phyloP scores from a whole-genome alignment of 2,329 filamentous ascomycete species.

The Ascocoryne sarcoides region DNA sequence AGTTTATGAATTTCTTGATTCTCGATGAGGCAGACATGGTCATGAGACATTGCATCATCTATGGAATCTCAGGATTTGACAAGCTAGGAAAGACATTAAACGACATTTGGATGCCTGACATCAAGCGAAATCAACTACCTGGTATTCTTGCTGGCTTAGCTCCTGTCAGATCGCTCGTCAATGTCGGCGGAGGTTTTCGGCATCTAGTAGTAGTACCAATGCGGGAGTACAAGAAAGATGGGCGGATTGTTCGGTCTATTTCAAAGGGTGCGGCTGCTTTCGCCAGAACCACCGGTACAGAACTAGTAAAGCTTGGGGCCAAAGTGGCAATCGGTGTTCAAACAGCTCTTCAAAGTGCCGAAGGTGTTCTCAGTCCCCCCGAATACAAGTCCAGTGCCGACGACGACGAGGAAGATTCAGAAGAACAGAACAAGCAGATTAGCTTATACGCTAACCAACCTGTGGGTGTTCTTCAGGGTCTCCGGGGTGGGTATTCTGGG shows the following conservation, averaged over 20 bases:
- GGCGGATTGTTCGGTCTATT: conserved; percentile 82
- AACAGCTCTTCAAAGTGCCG: conserved; percentile 81
- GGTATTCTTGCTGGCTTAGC: conserved; percentile 82
- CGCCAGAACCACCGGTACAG: conserved; percentile 85
- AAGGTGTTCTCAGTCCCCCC: conserved; percentile 58
- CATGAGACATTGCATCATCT: conserved; percentile 82
- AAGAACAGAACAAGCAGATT: conserved; percentile 68
- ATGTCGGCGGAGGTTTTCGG: conserved; percentile 78
- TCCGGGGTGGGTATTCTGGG: conserved; percentile 73
- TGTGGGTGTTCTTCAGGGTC: conserved; percentile 75
- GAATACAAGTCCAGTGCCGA: conserved; percentile 28
- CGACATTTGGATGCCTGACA: conserved; percentile 93
- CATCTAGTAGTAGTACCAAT: conserved; percentile 86
- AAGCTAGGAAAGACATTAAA: conserved; percentile 83
- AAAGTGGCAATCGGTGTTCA: conserved; percentile 94
- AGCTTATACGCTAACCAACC: conserved; percentile 93
- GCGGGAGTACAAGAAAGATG: conserved; percentile 88
- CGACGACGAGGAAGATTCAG: conserved; percentile 53
- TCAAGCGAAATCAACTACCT: conserved; percentile 80
- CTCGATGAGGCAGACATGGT: conserved; percentile 83
- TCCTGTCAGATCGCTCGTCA: conserved; percentile 81
- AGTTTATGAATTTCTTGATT: conserved; percentile 98
- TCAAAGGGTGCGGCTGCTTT: conserved; percentile 86
- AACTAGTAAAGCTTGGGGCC: conserved; percentile 87
- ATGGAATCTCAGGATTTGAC: conserved; percentile 86